Conservation (phyloP, 2,329 filamentous ascomycete genomes). For the Endothia cerciana region DNA sequence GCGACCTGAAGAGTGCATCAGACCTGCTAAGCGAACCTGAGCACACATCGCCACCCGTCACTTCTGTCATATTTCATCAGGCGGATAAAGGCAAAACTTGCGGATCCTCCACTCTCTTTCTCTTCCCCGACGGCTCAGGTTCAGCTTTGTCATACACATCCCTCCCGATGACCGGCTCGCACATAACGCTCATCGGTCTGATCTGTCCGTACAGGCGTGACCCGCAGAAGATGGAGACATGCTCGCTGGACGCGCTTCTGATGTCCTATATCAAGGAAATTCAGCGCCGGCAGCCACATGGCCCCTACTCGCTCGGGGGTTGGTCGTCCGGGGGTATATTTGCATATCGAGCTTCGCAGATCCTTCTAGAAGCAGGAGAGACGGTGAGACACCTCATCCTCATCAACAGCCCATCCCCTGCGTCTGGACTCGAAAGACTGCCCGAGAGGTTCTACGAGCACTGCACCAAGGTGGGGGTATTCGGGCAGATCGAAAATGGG, state of each 20-base stretch:
- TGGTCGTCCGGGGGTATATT: slow-evolving; percentile 19
- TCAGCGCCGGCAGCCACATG: background rate
- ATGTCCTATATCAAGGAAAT: slow-evolving; percentile 1
- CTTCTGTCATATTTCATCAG: too few species aligned
- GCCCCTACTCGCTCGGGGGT: slow-evolving; percentile 8
- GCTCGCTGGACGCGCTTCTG: slow-evolving; percentile 1
- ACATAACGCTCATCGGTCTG: slow-evolving; percentile 9
- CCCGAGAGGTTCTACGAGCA: slow-evolving; percentile 13
- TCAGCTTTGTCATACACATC: slow-evolving; percentile 19
- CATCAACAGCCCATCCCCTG: too few species aligned
- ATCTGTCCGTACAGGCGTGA: slow-evolving; percentile 14
- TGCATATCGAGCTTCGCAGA: slow-evolving; percentile 11
- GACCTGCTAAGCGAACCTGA: too few species aligned
- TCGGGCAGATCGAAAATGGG: slow-evolving; percentile 7
- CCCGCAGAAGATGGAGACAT: background rate
- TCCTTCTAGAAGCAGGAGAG: slow-evolving; percentile 8
- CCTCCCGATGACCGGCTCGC: background rate
- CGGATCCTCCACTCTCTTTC: slow-evolving; percentile 10
- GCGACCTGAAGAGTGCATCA: too few species aligned
- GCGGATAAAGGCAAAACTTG: too few species aligned
- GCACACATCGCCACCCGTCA: too few species aligned
- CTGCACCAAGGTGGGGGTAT: background rate
- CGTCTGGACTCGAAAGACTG: background rate
- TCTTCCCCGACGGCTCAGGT: slow-evolving; percentile 21
- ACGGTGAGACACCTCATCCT: background rate